phyloP scores from a whole-genome alignment of 148 eudicot genomes.

The Dysphania ambrosioides region DNA sequence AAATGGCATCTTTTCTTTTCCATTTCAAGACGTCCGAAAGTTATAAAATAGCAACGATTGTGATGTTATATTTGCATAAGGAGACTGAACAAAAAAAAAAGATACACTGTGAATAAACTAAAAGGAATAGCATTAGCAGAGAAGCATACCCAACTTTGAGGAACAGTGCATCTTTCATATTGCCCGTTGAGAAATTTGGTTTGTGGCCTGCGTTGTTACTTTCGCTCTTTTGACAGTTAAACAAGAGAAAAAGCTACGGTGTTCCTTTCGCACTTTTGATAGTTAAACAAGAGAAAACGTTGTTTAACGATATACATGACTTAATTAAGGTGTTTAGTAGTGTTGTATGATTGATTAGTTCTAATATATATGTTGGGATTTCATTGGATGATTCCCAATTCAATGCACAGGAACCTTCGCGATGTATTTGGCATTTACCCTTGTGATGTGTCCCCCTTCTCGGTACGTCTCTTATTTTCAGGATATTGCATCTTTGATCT shows the following conservation, averaged over 20 bases:
- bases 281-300: conserved; percentile 7
- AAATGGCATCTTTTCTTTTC: not conserved
- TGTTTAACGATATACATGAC: not conserved
- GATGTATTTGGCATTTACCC: conserved; percentile 13
- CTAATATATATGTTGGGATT: not conserved
- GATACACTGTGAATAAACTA: not conserved
- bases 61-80: too few species aligned
- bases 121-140: conserved; percentile 19
- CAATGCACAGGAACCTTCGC: conserved; percentile 15
- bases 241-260: conserved; percentile 8
- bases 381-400: conserved; percentile 15
- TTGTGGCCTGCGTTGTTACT: conserved; percentile 23
- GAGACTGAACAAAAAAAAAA: not conserved
- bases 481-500: too few species aligned
- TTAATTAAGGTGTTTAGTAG: not conserved
- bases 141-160: conserved; percentile 19
- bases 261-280: conserved; percentile 11
- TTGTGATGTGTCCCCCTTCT: not conserved
- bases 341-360: not conserved
- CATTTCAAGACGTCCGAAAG: not conserved
- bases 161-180: conserved; percentile 25
- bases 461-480: not conserved
- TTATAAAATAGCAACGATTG: not conserved
- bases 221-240: conserved; percentile 15
- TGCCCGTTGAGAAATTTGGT: conserved; percentile 17